Evolutionary conservation across 192 early-diverging fungal species (phyloP).

Genomic region (Mortierella claussenii): DNA sequence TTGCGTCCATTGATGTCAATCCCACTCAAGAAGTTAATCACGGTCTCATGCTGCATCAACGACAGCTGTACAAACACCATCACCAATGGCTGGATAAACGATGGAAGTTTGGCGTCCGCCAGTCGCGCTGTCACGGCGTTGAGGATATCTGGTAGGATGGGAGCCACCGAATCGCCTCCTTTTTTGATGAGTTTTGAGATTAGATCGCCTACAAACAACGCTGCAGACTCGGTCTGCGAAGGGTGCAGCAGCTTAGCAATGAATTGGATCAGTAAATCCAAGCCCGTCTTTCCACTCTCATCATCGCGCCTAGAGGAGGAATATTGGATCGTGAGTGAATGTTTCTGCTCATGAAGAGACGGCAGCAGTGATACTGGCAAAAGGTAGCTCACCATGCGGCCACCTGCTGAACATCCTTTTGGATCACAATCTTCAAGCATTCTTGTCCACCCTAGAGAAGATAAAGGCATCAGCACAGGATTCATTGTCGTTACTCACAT

Average conservation of each 20-base stretch:
- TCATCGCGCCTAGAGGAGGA: conserved; percentile 35
- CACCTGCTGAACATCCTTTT: conserved; percentile 78
- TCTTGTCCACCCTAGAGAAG: conserved; percentile 75
- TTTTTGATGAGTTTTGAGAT: conserved; percentile 86
- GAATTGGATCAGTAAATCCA: conserved; percentile 84
- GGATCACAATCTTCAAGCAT: conserved; percentile 79
- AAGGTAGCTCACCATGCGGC: conserved; percentile 81
- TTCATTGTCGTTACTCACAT: too few species aligned
- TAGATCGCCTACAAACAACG: conserved; percentile 89
- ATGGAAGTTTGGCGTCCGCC: conserved; percentile 73
- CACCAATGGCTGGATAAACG: conserved; percentile 88
- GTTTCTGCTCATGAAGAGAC: too few species aligned
- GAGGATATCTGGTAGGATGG: conserved; percentile 82
- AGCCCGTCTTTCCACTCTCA: conserved; percentile 62
- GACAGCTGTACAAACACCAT: conserved; percentile 89
- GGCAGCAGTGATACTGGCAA: too few species aligned
- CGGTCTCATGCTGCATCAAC: conserved; percentile 68
- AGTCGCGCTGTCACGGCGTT: conserved; percentile 77
- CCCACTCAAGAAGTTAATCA: conserved; percentile 74
- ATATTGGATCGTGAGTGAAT: too few species aligned
- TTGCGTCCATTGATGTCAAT: conserved; percentile 64
- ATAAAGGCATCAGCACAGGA: too few species aligned
- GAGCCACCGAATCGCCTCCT: conserved; percentile 61
- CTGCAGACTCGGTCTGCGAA: conserved; percentile 75
- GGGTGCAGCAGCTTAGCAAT: conserved; percentile 82